A percentile compares a stretch with the other conserved stretches of the same genome.
Conservation (phyloP, 2,329 filamentous ascomycete genomes). For the Trichoderma atrobrunneum region DNA sequence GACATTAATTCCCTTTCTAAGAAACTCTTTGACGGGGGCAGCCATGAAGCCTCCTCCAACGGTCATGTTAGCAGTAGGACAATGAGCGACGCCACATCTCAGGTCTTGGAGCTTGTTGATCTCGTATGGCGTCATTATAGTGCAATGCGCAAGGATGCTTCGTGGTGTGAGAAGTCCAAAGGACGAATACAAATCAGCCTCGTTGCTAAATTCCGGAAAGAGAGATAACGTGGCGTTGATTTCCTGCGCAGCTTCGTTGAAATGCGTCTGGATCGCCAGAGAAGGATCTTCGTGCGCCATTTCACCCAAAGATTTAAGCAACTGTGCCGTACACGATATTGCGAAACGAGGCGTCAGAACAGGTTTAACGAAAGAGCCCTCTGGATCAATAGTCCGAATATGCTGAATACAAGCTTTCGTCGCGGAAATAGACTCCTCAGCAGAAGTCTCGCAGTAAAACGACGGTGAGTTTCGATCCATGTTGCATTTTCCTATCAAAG, state of each 20-base stretch:
- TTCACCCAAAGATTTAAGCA: slow-evolving; percentile 54
- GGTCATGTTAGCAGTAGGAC: slow-evolving; percentile 63
- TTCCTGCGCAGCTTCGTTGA: slow-evolving; percentile 63
- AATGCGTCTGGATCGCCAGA: slow-evolving; percentile 63
- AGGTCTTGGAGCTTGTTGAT: slow-evolving; percentile 44
- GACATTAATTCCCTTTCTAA: slow-evolving; percentile 59
- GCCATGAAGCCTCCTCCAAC: slow-evolving; percentile 61
- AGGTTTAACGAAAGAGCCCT: slow-evolving; percentile 43
- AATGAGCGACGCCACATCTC: slow-evolving; percentile 60
- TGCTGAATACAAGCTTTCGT: slow-evolving; percentile 50
- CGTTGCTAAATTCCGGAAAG: slow-evolving; percentile 55
- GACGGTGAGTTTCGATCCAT: slow-evolving; percentile 57
- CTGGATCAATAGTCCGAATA: slow-evolving; percentile 45
- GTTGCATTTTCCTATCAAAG: slow-evolving; percentile 61
- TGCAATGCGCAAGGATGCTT: slow-evolving; percentile 66
- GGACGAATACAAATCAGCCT: slow-evolving; percentile 58
- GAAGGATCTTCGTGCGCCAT: slow-evolving; percentile 48
- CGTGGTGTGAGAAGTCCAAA: slow-evolving; percentile 53
- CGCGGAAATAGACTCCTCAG: slow-evolving; percentile 46
- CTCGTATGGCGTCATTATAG: slow-evolving; percentile 58
- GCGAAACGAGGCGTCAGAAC: slow-evolving; percentile 60
- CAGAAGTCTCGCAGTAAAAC: slow-evolving; percentile 49
- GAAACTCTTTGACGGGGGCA: slow-evolving; percentile 56
- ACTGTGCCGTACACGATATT: slow-evolving; percentile 54
- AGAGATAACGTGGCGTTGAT: slow-evolving; percentile 52